phyloP scores from a whole-genome alignment of 805 yeast species.

The Candida fluviatilis region DNA sequence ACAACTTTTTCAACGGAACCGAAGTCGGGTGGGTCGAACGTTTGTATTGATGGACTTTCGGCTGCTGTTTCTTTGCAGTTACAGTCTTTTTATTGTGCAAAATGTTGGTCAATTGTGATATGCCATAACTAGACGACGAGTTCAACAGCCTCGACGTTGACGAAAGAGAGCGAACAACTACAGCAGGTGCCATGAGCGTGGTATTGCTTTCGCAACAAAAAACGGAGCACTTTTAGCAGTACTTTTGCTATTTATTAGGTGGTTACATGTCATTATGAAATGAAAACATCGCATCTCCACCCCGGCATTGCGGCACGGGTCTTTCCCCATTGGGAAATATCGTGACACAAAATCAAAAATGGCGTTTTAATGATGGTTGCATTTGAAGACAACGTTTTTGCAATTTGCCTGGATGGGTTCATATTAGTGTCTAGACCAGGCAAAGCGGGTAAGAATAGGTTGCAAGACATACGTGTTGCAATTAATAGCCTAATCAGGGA shows the following conservation, averaged over 20 bases:
- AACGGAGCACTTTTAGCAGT: no score
- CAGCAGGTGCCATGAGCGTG: not conserved
- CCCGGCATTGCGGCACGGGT: not conserved
- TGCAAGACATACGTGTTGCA: no score
- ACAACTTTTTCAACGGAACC: slow-evolving; percentile 52
- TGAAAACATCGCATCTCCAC: no score
- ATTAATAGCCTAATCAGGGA: no score
- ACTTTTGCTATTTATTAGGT: no score
- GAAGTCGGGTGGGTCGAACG: slow-evolving; percentile 67
- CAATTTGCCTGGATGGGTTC: no score
- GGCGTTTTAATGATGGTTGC: no score
- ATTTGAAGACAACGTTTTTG: no score
- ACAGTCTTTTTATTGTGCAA: not conserved
- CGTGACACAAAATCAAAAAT: not conserved
- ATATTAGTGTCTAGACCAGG: no score
- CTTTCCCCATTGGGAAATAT: not conserved
- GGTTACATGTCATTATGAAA: no score
- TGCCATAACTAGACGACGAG: not conserved
- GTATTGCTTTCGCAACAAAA: slow-evolving; percentile 2
- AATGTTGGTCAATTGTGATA: not conserved
- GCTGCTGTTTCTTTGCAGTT: not conserved
- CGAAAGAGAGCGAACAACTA: not conserved
- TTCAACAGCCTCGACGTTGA: not conserved
- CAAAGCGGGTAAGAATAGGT: no score
- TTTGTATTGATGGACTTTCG: slow-evolving; percentile 25